phyloP scores from a whole-genome alignment of 257 asterid species.

The Solanum sejunctum region DNA sequence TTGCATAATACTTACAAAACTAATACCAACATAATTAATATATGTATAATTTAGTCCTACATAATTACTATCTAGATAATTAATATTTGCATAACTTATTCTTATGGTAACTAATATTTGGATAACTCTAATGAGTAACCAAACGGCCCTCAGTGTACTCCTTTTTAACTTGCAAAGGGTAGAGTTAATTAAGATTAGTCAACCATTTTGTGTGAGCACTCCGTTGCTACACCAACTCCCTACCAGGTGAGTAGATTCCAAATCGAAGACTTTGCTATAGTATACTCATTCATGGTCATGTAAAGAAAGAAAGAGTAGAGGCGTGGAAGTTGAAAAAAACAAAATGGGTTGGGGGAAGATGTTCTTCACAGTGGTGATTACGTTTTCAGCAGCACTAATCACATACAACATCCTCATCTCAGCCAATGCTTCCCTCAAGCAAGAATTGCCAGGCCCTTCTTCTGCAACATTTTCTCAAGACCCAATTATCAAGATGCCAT shows the following conservation, averaged over 20 bases:
- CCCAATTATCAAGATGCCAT: slow-evolving; percentile 76
- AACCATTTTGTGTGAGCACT: background rate
- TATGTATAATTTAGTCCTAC: too few species aligned
- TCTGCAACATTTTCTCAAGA: slow-evolving; percentile 14
- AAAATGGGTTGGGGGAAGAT: slow-evolving; percentile 69
- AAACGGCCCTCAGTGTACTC: too few species aligned
- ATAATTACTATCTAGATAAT: too few species aligned
- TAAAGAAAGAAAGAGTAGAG: too few species aligned
- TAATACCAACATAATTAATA: too few species aligned
- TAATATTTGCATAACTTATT: too few species aligned
- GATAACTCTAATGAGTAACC: too few species aligned
- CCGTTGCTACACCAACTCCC: background rate
- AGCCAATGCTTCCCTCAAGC: slow-evolving; percentile 76
- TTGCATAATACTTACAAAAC: too few species aligned
- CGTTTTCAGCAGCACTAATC: slow-evolving; percentile 69
- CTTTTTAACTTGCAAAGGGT: too few species aligned
- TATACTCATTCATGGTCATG: too few species aligned
- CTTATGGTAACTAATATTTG: too few species aligned
- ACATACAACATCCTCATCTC: slow-evolving; percentile 88
- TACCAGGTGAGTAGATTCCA: background rate
- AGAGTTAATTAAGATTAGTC: background rate
- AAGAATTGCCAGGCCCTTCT: slow-evolving; percentile 60
- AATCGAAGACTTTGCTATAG: background rate
- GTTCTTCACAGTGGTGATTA: slow-evolving; percentile 55
- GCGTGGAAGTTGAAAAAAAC: background rate